Evolutionary conservation across 306 rosid species (phyloP).

Genomic region (Cucurbita pepo): DNA sequence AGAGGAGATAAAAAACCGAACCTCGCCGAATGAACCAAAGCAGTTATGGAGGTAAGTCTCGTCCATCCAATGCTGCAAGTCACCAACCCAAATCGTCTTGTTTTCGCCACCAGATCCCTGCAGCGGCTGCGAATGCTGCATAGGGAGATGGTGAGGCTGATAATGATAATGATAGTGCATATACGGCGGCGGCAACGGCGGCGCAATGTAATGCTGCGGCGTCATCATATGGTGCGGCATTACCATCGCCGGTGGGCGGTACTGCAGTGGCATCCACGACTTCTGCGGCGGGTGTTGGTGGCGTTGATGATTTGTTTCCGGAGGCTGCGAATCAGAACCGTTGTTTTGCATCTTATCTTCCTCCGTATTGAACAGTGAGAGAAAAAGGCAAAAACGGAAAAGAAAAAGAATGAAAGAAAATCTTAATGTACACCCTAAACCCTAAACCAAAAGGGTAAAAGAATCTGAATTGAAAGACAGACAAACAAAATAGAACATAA

Average conservation of each 20-base stretch:
- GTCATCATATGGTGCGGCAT: constrained; percentile 92
- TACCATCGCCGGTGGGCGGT: constrained; percentile 79
- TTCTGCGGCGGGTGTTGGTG: constrained; percentile 25
- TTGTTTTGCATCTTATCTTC: constrained; percentile 51
- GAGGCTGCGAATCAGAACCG: constrained; percentile 59
- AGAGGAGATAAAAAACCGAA: constrained; percentile 1
- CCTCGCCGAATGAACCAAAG: constrained; percentile 64
- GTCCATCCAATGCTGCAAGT: constrained; percentile 92
- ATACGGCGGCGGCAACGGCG: constrained; percentile 43
- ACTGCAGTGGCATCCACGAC: constrained; percentile 78
- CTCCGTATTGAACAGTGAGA: not conserved
- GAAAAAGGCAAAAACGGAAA: not conserved
- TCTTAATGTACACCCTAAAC: constrained; percentile 8
- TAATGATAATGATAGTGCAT: constrained; percentile 64
- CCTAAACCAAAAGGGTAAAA: not conserved
- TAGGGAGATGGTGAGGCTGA: constrained; percentile 38
- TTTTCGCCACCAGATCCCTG: constrained; percentile 60
- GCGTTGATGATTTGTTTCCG: constrained; percentile 12
- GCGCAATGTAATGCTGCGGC: constrained; percentile 55
- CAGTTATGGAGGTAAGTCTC: constrained; percentile 76
- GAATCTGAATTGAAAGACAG: constrained; percentile 1
- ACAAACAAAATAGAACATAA: not conserved
- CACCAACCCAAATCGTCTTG: constrained; percentile 86
- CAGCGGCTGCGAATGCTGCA: constrained; percentile 25
- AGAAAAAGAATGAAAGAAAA: not conserved